Evolutionary conservation across 2,329 filamentous ascomycete genomes (phyloP), one percentile per base, ranked within the genome.

Genomic region (Aureobasidium sp.): DNA sequence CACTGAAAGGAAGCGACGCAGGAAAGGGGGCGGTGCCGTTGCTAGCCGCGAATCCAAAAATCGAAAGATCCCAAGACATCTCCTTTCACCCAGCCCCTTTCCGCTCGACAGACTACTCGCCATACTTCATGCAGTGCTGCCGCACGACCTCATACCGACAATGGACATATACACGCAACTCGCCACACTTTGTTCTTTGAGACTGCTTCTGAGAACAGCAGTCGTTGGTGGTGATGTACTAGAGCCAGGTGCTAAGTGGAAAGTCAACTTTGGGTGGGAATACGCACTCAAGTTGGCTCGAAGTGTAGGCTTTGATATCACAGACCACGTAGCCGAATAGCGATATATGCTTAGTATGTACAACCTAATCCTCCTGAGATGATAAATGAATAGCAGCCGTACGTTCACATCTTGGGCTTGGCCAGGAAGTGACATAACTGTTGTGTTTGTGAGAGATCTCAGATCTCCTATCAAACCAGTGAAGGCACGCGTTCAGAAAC

Each of bases 241-340:
- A 69, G 89, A 93, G 70, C 78, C 84, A 0, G 84, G 84, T 0
- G 85, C 84, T 5, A 87, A 88, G 73, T 94, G 89, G 88, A 84
- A 87, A 69, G 87, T 92, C 10, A 90, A 89, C 67, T 85, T 90
- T 62, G 85, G 86, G 1, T 92, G 88, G 88, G 90, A 94, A 70
- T 85, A 88, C 65, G 84, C 89, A 7, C 78, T 87, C 64, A 82
- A 80, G 3, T 76, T 94, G 65, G 90, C 88, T 32, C 78, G 90
- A 69, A 87, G 84, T 70, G 83, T 94, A 57, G 87, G 87, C 2
- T 80, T 94, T n/a, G 89, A 91, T 72, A 81, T 91, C 13, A 86
- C 89, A 65, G 89, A 93, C 71, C 92, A 87, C 81, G 75, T 90
- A 61, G 80, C 87, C 53, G 88, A 90, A 66, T 90, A 42, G 23